A percentile compares a stretch with the other conserved stretches of the same genome.
Conservation (phyloP, 345 rosid genomes). For the Eucalyptus erythrocorys region DNA sequence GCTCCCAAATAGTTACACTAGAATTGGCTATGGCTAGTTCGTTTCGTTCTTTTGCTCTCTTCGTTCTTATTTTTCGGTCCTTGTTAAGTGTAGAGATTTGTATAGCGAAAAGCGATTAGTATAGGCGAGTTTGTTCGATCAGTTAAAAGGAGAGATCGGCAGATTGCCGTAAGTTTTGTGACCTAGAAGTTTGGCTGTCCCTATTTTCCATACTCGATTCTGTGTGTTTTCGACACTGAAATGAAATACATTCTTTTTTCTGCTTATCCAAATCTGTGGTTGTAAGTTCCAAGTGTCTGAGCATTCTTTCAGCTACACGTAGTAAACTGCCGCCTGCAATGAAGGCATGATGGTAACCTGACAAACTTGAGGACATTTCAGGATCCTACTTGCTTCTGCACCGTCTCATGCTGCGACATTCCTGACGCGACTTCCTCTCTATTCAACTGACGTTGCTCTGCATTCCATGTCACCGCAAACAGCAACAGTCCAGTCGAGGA, state of each 20-base stretch:
- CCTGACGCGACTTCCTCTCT: not conserved
- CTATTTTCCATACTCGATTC: not conserved
- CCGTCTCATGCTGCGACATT: not conserved
- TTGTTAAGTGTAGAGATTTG: not conserved
- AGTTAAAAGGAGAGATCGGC: not conserved
- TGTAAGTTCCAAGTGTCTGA: not conserved
- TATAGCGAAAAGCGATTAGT: not conserved
- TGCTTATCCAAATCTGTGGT: not conserved
- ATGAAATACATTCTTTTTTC: not conserved
- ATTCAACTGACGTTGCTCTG: not conserved
- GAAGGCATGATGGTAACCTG: not conserved
- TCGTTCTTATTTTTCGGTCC: not conserved
- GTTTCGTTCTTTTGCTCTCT: not conserved
- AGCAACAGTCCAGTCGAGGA: not conserved
- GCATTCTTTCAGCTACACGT: not conserved
- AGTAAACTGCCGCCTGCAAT: not conserved
- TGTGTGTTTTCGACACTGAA: not conserved
- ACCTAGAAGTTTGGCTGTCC: not conserved
- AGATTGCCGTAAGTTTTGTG: not conserved
- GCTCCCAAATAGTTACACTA: not conserved
- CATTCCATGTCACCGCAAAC: not conserved
- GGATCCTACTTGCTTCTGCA: not conserved
- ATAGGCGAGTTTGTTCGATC: not conserved
- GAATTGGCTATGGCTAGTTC: not conserved
- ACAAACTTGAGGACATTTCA: not conserved